phyloP scores from a whole-genome alignment of 352 stramenopile species.

The Globisporangium alternatum region DNA sequence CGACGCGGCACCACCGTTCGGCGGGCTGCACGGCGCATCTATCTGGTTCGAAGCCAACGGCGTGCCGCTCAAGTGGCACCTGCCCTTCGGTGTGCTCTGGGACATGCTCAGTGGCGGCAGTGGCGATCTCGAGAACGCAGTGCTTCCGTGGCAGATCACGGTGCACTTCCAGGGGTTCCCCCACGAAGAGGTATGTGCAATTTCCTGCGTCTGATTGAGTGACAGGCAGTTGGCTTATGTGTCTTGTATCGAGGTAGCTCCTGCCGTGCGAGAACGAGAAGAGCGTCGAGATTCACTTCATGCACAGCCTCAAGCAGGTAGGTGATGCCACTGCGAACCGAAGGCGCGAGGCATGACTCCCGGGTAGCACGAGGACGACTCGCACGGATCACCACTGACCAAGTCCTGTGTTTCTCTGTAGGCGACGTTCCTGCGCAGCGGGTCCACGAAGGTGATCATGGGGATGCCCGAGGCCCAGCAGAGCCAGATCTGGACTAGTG shows the following conservation, averaged over 20 bases:
- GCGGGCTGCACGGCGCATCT: conserved; percentile 38
- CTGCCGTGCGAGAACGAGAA: conserved; percentile 75
- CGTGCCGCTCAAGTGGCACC: conserved; percentile 70
- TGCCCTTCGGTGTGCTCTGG: conserved; percentile 72
- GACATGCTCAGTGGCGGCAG: conserved; percentile 35
- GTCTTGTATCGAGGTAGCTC: conserved; percentile 22
- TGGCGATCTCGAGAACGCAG: not conserved
- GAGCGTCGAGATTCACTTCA: conserved; percentile 78
- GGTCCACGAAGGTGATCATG: conserved; percentile 83
- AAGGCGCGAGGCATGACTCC: not conserved
- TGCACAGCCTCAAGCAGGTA: conserved; percentile 83
- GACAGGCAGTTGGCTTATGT: not conserved
- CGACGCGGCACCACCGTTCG: conserved; percentile 64
- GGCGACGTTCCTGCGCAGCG: conserved; percentile 64
- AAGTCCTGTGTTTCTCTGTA: conserved; percentile 5
- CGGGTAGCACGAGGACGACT: too few relatives aligned
- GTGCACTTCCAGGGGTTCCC: conserved; percentile 84
- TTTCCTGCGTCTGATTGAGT: not conserved
- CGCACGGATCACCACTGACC: not conserved
- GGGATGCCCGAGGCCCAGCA: conserved; percentile 74
- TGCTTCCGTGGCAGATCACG: conserved; percentile 65
- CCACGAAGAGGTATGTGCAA: conserved; percentile 30
- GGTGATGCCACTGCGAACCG: not conserved
- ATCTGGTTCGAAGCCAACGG: conserved; percentile 76
- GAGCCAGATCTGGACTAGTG: conserved; percentile 75